Base-by-base conservation (phyloP, 2,329 filamentous ascomycete genomes). In the Fusarium circinatum region DNA sequence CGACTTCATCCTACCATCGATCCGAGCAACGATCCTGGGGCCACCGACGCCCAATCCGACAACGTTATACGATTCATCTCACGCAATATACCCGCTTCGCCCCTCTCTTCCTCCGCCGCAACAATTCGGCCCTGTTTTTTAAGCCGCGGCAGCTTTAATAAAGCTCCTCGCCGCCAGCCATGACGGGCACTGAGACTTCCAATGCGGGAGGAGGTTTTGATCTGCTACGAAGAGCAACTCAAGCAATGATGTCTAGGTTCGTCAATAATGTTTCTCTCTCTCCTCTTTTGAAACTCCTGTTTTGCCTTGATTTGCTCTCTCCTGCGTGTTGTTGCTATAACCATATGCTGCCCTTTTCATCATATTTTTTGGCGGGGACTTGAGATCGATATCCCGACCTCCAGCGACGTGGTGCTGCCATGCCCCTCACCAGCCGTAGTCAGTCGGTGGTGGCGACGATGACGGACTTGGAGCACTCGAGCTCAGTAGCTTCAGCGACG, bases 211-310 rank as follows among this genome's bases (percentile, higher is more conserved):
- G 86, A 75, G 84, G 86, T 74, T 89, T 87, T 76, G 89, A 91
- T 81, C 83, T 91, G 75, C 80, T 91, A 73, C 85, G 87, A 78
- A 85, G 88, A 80, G 89, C 89, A 70, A 91, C 89, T n/a, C 88
- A 90, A 78, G 87, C 86, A 75, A 88, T 90, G 86, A 89, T 91
- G 87, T 90, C 88, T 82, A 90, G 84, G 88, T 90, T 86, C 80
- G 88, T 86, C 65, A 57, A 59, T 70, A 59, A 73, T 76, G 18
- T 70, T 74, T 71, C 71, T 45, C 55, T 70, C 66, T 72, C 58
- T 74, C 74, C 70, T 72, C 34, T 77, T 78, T 74, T 74, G 41
- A 49, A 60, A 34, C 60, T 52, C 44, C 38, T 44, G 34, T 68
- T 55, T 44, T 72, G 39, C 41, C 54, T 45, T 47, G 45, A 32